These are phyloP conservation scores for Yarrowia deformans DNA, from an alignment of 805 yeast genomes.

Conservation along the genomic window DNA sequence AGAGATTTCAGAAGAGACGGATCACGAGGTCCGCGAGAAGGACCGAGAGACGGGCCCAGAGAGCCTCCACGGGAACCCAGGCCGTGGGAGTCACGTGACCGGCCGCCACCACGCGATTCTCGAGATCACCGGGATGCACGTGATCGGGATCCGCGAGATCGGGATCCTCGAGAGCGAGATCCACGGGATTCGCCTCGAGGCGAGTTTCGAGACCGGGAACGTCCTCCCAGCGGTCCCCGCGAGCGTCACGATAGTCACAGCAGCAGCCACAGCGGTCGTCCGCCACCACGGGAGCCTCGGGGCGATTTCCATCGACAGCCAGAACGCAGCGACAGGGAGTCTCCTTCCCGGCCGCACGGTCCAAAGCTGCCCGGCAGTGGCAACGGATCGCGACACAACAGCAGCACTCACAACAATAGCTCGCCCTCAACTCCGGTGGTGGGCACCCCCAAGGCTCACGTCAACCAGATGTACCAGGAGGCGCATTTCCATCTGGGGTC, in stretches of 20 bases:
- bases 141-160: neutral
- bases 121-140: neutral
- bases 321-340: neutral
- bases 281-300: conserved; percentile 15
- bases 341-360: neutral
- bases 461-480: conserved; percentile 8
- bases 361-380: conserved; percentile 1
- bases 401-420: neutral
- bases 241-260: conserved; percentile 21
- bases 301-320: conserved; percentile 1
- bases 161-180: neutral
- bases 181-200: neutral
- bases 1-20: conserved; percentile 21
- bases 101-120: neutral
- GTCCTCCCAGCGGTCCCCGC: conserved; percentile 18
- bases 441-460: neutral
- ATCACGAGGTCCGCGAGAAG: conserved; percentile 11
- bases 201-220: conserved; percentile 7
- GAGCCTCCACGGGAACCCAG: neutral
- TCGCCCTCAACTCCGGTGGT: neutral
- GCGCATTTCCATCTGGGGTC: neutral
- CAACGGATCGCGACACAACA: conserved; percentile 11
- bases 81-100: conserved; percentile 23
- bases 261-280: neutral
- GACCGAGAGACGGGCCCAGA: conserved; percentile 11